Percentiles rank a stretch among this genome's conserved stretches.
Evolutionary conservation across 2,329 filamentous ascomycete genomes (phyloP).

Genomic region (Aspergillus hiratsukae): DNA sequence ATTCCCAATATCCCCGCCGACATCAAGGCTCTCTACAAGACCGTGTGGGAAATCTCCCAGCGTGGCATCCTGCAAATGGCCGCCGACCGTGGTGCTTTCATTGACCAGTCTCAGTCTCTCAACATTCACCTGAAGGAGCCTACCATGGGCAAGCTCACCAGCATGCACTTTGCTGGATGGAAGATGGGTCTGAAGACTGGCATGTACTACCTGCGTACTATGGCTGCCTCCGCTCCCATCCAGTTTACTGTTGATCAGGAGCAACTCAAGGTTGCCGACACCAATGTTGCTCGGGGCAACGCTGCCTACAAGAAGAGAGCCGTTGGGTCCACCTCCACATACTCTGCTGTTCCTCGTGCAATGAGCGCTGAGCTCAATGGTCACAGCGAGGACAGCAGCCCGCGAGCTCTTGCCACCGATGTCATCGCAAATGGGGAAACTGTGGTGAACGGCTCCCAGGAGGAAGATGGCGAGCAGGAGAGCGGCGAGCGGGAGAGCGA

Average conservation of each 20-base stretch:
- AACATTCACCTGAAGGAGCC: slow-evolving; percentile 99
- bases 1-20: slow-evolving; percentile 95
- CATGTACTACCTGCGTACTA: slow-evolving; percentile 99
- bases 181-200: slow-evolving; percentile 98
- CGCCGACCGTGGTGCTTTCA: slow-evolving; percentile 95
- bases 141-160: slow-evolving; percentile 99
- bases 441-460: slow-evolving; percentile 19
- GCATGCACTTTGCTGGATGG: slow-evolving; percentile 99
- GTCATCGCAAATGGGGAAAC: slow-evolving; percentile 50
- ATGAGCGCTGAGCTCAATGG: slow-evolving; percentile 61
- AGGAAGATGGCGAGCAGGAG: slow-evolving; percentile 67
- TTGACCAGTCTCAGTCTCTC: slow-evolving; percentile 97
- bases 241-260: slow-evolving; percentile 99
- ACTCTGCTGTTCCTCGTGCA: slow-evolving; percentile 60
- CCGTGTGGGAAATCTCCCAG: slow-evolving; percentile 98
- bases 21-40: slow-evolving; percentile 98
- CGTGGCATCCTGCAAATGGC: slow-evolving; percentile 95
- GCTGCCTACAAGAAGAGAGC: slow-evolving; percentile 65
- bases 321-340: slow-evolving; percentile 53
- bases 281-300: slow-evolving; percentile 63
- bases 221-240: slow-evolving; percentile 93
- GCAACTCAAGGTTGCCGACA: slow-evolving; percentile 81
- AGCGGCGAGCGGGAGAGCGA: slow-evolving; percentile 76
- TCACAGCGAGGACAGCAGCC: slow-evolving; percentile 37
- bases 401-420: slow-evolving; percentile 58